phyloP scores from a whole-genome alignment of 1,284 basidiomycete genomes.

The Pisolithus thermaeus region DNA sequence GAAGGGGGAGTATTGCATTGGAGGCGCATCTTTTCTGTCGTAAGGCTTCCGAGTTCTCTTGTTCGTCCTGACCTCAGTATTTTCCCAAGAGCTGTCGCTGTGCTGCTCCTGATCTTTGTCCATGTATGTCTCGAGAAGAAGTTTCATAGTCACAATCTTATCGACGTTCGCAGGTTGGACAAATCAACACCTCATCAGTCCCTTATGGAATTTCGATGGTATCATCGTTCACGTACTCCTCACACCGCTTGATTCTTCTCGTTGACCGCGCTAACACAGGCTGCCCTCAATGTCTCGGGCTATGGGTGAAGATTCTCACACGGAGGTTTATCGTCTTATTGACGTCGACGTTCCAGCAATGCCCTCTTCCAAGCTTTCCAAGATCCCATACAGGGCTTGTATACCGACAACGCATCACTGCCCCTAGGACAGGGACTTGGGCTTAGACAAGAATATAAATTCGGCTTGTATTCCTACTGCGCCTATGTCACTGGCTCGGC shows the following conservation, averaged over 20 bases:
- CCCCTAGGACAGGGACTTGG: constrained; percentile 54
- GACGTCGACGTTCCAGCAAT: constrained; percentile 31
- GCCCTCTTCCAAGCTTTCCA: constrained; percentile 46
- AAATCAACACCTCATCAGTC: constrained; percentile 70
- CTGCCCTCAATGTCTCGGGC: constrained; percentile 59
- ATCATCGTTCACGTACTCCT: constrained; percentile 12
- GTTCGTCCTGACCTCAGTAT: constrained; percentile 18
- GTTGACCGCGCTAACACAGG: constrained; percentile 36
- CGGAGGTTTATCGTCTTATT: constrained; percentile 7
- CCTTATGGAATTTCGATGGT: constrained; percentile 72
- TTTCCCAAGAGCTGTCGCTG: constrained; percentile 48
- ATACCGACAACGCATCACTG: constrained; percentile 58
- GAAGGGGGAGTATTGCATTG: constrained; percentile 70
- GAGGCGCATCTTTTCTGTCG: constrained; percentile 63
- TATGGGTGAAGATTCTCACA: constrained; percentile 49
- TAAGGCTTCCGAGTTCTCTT: constrained; percentile 31
- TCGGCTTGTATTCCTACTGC: constrained; percentile 74
- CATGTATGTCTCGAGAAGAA: constrained; percentile 47
- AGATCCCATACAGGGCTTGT: constrained; percentile 60
- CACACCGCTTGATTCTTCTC: constrained; percentile 5
- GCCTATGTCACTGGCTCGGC: constrained; percentile 55
- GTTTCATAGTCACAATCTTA: constrained; percentile 26
- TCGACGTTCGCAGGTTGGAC: constrained; percentile 55
- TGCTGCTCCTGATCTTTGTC: constrained; percentile 71
- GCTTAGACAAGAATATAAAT: constrained; percentile 65